Conservation (phyloP, 2,329 filamentous ascomycete species). For the Canariomyces notabilis region DNA sequence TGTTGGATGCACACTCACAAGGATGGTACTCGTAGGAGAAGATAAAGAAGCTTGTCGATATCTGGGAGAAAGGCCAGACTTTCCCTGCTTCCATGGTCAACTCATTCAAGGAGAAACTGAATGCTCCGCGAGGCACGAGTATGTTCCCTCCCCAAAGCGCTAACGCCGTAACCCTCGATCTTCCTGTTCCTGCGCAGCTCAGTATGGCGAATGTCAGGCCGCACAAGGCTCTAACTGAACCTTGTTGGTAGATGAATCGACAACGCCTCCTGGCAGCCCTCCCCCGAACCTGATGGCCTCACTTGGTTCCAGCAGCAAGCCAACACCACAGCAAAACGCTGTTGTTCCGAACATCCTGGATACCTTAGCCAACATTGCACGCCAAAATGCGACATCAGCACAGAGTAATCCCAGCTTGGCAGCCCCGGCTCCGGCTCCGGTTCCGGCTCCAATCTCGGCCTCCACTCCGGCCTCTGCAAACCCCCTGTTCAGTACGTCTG, state of each 20-base stretch:
- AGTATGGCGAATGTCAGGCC: slow-evolving; percentile 4
- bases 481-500: slow-evolving; percentile 18
- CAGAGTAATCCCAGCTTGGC: slow-evolving; percentile 39
- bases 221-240: slow-evolving; percentile 35
- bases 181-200: background rate
- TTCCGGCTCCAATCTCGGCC: slow-evolving; percentile 30
- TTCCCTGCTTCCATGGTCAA: slow-evolving; percentile 77
- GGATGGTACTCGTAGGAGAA: slow-evolving; percentile 68
- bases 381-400: slow-evolving; percentile 57
- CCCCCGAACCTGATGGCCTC: slow-evolving; percentile 42
- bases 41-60: slow-evolving; percentile 90
- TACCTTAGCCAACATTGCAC: slow-evolving; percentile 74
- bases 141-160: slow-evolving; percentile 40
- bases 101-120: slow-evolving; percentile 77
- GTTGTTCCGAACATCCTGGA: slow-evolving; percentile 62
- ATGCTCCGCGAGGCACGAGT: slow-evolving; percentile 56
- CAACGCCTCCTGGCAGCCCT: slow-evolving; percentile 64
- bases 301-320: slow-evolving; percentile 27
- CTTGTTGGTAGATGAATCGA: slow-evolving; percentile 55
- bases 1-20: slow-evolving; percentile 36
- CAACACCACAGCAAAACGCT: slow-evolving; percentile 34
- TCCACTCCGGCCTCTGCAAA: slow-evolving; percentile 17
- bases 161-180: slow-evolving; percentile 10
- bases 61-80: slow-evolving; percentile 94
- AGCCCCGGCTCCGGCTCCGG: slow-evolving; percentile 39